Evolutionary conservation across 768 basidiomycete genomes (phyloP).

Genomic region (Cystofilobasidium ferigula): DNA sequence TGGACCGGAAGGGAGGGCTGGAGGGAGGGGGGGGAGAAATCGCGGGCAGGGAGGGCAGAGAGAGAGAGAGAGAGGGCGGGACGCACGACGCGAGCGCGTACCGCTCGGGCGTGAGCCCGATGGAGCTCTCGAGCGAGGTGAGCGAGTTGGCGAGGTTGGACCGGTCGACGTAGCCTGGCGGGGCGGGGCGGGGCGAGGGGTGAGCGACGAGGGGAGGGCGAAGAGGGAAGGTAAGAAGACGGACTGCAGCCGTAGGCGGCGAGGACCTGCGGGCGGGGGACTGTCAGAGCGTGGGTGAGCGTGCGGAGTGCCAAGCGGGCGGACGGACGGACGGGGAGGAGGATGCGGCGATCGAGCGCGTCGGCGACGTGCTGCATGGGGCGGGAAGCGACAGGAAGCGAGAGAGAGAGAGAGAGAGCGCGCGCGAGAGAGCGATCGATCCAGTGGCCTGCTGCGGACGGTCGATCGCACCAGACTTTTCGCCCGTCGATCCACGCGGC

Average conservation of each 20-base stretch:
- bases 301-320: background rate
- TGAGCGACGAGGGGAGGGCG: background rate
- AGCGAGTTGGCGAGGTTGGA: conserved; percentile 22
- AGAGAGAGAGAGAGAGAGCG: background rate
- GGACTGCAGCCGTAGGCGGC: conserved; percentile 18
- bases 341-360: conserved; percentile 15
- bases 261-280: conserved; percentile 7
- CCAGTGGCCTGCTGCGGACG: too few relatives aligned
- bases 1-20: background rate
- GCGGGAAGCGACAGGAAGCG: too few relatives aligned
- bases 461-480: too few relatives aligned
- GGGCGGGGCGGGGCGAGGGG: background rate
- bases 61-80: background rate
- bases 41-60: background rate
- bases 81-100: conserved; percentile 24
- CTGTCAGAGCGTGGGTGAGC: background rate
- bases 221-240: background rate
- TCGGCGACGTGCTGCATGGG: background rate
- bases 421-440: too few relatives aligned
- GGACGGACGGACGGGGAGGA: conserved; percentile 3
- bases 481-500: too few relatives aligned
- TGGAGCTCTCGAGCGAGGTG: conserved; percentile 21
- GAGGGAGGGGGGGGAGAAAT: background rate
- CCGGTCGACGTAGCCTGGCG: conserved; percentile 20
- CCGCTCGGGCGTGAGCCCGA: conserved; percentile 18